These are phyloP conservation scores for Xylaria sp. DNA, from an alignment of 2,329 filamentous ascomycete genomes.

Conservation along the genomic window DNA sequence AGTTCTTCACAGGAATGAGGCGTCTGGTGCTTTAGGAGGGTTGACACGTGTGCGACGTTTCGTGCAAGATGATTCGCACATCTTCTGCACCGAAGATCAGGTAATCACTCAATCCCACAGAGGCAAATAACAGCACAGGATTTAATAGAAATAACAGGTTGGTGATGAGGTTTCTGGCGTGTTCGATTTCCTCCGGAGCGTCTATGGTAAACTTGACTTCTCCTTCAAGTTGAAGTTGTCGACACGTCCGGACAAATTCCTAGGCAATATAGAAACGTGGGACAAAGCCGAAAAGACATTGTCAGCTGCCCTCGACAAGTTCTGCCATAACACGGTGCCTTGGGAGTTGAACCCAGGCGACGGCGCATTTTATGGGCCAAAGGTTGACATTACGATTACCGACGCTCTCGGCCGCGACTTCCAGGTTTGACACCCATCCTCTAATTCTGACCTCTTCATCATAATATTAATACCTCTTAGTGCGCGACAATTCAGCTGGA, in stretches of 20 bases:
- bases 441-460: neutral
- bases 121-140: neutral
- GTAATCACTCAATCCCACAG: conserved; percentile 12
- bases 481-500: conserved; percentile 95
- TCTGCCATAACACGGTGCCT: conserved; percentile 66
- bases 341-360: conserved; percentile 96
- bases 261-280: conserved; percentile 75
- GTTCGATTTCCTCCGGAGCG: conserved; percentile 74
- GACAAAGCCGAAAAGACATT: conserved; percentile 86
- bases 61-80: conserved; percentile 91
- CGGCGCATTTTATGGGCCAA: conserved; percentile 97
- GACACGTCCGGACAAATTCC: conserved; percentile 33
- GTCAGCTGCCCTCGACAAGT: conserved; percentile 80
- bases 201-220: conserved; percentile 85
- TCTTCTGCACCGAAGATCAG: conserved; percentile 76
- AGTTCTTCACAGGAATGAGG: conserved; percentile 84
- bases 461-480: conserved; percentile 64
- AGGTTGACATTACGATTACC: conserved; percentile 96
- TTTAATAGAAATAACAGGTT: conserved; percentile 21
- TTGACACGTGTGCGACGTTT: conserved; percentile 86
- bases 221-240: conserved; percentile 69
- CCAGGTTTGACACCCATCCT: conserved; percentile 24
- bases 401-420: conserved; percentile 82
- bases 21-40: conserved; percentile 82
- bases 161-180: conserved; percentile 57